phyloP scores from a whole-genome alignment of 176 grass and related monocot genomes.

The Phragmites australis region DNA sequence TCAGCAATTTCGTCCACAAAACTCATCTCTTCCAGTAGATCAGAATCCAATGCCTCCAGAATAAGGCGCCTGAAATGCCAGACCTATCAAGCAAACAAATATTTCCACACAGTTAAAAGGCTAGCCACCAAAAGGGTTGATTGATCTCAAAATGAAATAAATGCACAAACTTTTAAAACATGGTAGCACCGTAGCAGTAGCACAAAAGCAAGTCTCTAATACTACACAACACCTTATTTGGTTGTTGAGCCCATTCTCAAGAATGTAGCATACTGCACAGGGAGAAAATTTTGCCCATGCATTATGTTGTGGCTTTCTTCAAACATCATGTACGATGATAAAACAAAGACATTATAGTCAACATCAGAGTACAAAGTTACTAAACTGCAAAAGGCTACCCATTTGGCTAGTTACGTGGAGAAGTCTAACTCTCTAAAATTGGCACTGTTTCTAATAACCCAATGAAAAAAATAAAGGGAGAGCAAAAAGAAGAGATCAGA shows the following conservation, averaged over 20 bases:
- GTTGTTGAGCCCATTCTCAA: background rate
- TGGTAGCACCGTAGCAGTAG: background rate
- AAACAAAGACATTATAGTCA: background rate
- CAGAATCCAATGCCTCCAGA: conserved; percentile 66
- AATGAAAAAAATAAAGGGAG: background rate
- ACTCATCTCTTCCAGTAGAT: conserved; percentile 68
- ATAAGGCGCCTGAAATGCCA: conserved; percentile 98
- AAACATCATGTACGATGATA: background rate
- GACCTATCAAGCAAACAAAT: conserved; percentile 54
- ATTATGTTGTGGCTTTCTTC: background rate
- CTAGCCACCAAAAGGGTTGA: background rate
- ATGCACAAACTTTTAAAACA: conserved; percentile 8
- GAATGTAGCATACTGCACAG: background rate
- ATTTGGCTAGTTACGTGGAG: background rate
- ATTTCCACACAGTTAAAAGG: conserved; percentile 7
- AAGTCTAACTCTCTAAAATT: background rate
- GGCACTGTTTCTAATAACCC: background rate
- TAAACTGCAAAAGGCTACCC: background rate
- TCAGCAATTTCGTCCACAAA: conserved; percentile 70
- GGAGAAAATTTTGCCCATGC: background rate
- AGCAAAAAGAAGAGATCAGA: background rate
- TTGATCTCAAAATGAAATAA: conserved; percentile 17
- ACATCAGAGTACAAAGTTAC: background rate
- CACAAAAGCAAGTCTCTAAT: background rate
- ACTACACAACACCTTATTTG: background rate